phyloP scores from a whole-genome alignment of 2,329 filamentous ascomycete species.

The Tolypocladium ophioglossoides region DNA sequence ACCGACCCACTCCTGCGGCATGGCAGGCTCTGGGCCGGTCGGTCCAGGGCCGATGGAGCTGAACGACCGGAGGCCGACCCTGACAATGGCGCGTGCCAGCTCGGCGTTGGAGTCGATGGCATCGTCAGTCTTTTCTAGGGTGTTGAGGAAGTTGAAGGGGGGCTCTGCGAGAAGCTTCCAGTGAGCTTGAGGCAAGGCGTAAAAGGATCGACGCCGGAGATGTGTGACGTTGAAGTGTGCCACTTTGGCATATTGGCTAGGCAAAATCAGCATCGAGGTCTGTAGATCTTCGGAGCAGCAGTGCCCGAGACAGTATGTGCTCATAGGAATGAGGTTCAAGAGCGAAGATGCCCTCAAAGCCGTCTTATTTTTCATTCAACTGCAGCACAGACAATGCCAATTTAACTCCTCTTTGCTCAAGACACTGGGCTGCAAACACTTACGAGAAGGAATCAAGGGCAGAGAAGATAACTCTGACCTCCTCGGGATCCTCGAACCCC shows the following conservation, averaged over 20 bases:
- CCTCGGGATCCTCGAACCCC: constrained; percentile 64
- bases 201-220: constrained; percentile 82
- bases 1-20: constrained; percentile 57
- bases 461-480: constrained; percentile 67
- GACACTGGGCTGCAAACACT: constrained; percentile 22
- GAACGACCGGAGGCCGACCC: constrained; percentile 58
- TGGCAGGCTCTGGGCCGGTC: constrained; percentile 28
- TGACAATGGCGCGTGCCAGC: constrained; percentile 68
- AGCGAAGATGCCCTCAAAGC: neutral
- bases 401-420: neutral
- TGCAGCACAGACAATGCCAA: neutral
- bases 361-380: neutral
- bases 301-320: neutral
- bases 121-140: constrained; percentile 67
- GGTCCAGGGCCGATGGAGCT: constrained; percentile 30
- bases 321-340: neutral
- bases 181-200: constrained; percentile 74
- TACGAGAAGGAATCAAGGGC: constrained; percentile 86
- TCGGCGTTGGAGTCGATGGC: constrained; percentile 84
- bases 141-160: constrained; percentile 75
- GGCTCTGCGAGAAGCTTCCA: constrained; percentile 72
- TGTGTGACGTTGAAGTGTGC: constrained; percentile 90
- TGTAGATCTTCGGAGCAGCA: neutral
- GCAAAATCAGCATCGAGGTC: neutral
- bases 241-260: constrained; percentile 71